Evolutionary conservation across 1,139 yeast species (phyloP).

Genomic region (Kodamaea derodonti): DNA sequence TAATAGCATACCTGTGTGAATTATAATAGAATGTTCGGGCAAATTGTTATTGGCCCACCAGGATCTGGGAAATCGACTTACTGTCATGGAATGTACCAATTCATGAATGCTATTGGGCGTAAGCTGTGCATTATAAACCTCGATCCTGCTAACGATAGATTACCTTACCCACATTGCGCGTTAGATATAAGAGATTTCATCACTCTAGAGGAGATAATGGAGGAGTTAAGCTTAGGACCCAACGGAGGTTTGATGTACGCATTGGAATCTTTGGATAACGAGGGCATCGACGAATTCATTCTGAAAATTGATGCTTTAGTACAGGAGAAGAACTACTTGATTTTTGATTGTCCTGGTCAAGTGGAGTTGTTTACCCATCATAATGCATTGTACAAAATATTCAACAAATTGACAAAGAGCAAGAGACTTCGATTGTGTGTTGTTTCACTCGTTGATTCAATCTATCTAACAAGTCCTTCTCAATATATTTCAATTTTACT

Average conservation of each 20-base stretch:
- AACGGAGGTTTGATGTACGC: constrained; percentile 95
- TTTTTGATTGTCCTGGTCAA: constrained; percentile 79
- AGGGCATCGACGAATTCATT: constrained; percentile 54
- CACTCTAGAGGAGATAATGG: constrained; percentile 88
- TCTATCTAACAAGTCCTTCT: constrained; percentile 80
- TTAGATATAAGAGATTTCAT: constrained; percentile 86
- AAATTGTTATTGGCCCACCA: constrained; percentile 95
- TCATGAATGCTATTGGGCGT: constrained; percentile 89
- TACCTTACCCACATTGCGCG: constrained; percentile 72
- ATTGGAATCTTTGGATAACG: constrained; percentile 55
- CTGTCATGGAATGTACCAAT: constrained; percentile 88
- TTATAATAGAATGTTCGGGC: constrained; percentile 83
- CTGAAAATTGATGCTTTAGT: constrained; percentile 53
- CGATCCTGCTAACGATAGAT: constrained; percentile 90
- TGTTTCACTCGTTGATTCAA: constrained; percentile 83
- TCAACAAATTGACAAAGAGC: constrained; percentile 35
- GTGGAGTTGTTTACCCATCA: constrained; percentile 48
- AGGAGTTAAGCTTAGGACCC: constrained; percentile 77
- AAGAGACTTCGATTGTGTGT: constrained; percentile 76
- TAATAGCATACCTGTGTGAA: too few species aligned
- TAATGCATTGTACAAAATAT: constrained; percentile 34
- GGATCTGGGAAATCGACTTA: constrained; percentile 97
- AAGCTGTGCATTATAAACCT: constrained; percentile 77
- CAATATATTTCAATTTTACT: constrained; percentile 84
- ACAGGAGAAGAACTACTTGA: constrained; percentile 61